Percentiles rank a stretch among this genome's conserved stretches.
These are phyloP conservation scores for Backusella westeae DNA, from an alignment of 192 early-diverging fungal genomes.

Conservation along the genomic window DNA sequence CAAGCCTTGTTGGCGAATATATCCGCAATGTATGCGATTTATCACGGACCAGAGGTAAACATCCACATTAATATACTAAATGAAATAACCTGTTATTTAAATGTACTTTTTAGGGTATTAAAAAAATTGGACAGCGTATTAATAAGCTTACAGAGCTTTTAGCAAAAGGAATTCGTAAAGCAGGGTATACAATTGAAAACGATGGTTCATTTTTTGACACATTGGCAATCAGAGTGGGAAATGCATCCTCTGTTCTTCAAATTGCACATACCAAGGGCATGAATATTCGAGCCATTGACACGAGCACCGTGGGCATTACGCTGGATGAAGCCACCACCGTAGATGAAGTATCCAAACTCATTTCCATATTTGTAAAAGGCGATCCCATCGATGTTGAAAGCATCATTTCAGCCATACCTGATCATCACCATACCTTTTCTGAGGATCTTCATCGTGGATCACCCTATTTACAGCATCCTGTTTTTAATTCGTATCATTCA, in stretches of 20 bases:
- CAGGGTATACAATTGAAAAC: slow-evolving; percentile 84
- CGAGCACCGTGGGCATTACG: slow-evolving; percentile 77
- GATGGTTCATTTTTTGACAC: slow-evolving; percentile 89
- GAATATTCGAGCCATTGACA: slow-evolving; percentile 85
- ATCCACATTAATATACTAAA: neutral
- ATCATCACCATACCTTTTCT: neutral
- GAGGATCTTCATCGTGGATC: slow-evolving; percentile 64
- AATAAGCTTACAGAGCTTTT: slow-evolving; percentile 87
- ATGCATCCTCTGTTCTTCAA: slow-evolving; percentile 63
- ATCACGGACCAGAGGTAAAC: slow-evolving; percentile 87
- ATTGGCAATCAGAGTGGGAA: slow-evolving; percentile 72
- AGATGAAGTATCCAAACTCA: slow-evolving; percentile 75
- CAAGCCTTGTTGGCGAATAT: slow-evolving; percentile 99
- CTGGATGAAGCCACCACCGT: slow-evolving; percentile 91
- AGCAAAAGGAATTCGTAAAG: slow-evolving; percentile 64
- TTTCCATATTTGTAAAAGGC: slow-evolving; percentile 74
- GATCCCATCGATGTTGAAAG: slow-evolving; percentile 38
- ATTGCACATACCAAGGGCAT: slow-evolving; percentile 74
- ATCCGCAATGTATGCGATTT: slow-evolving; percentile 99
- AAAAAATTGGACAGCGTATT: slow-evolving; percentile 86
- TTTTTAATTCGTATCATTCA: slow-evolving; percentile 95
- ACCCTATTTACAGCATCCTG: slow-evolving; percentile 79
- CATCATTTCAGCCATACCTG: neutral
- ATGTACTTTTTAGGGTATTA: slow-evolving; percentile 60
- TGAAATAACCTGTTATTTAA: neutral